phyloP scores from a whole-genome alignment of 306 rosid genomes.

The Fragaria ananassa region DNA sequence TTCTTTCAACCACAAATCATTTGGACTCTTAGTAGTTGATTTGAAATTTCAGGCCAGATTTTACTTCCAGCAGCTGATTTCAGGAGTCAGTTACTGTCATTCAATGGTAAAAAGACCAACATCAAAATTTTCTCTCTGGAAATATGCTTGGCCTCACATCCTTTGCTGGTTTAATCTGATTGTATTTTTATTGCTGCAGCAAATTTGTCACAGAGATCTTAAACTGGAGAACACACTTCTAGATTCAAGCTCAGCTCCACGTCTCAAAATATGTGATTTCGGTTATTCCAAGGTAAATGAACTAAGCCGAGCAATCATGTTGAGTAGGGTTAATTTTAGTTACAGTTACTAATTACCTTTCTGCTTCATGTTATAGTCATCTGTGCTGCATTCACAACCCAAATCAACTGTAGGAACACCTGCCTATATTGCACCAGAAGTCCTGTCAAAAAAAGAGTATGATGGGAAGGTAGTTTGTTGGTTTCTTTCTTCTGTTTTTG shows the following conservation, averaged over 20 bases:
- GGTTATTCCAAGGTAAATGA: slow-evolving; percentile 87
- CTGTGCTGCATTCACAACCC: slow-evolving; percentile 95
- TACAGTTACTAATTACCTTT: slow-evolving; percentile 1
- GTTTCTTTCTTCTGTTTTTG: slow-evolving; percentile 11
- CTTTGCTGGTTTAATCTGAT: neutral
- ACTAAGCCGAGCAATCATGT: neutral
- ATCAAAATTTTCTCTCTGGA: neutral
- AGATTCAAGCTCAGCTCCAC: slow-evolving; percentile 89
- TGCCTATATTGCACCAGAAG: slow-evolving; percentile 97
- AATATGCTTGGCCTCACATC: neutral
- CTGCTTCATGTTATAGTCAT: slow-evolving; percentile 54
- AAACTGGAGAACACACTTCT: slow-evolving; percentile 96
- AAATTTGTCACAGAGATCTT: slow-evolving; percentile 98
- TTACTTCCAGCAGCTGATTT: slow-evolving; percentile 89
- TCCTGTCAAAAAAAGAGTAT: slow-evolving; percentile 73
- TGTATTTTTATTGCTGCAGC: slow-evolving; percentile 37
- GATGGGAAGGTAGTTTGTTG: slow-evolving; percentile 73
- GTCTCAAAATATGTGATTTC: slow-evolving; percentile 92
- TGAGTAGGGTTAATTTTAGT: neutral
- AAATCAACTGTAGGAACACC: slow-evolving; percentile 99
- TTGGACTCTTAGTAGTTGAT: neutral
- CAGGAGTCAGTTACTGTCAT: slow-evolving; percentile 97
- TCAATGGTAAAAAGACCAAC: slow-evolving; percentile 59
- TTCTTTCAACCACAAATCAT: neutral
- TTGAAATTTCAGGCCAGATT: slow-evolving; percentile 64